phyloP scores from a whole-genome alignment of 2,329 filamentous ascomycete species.

The Colletotrichum sp. region DNA sequence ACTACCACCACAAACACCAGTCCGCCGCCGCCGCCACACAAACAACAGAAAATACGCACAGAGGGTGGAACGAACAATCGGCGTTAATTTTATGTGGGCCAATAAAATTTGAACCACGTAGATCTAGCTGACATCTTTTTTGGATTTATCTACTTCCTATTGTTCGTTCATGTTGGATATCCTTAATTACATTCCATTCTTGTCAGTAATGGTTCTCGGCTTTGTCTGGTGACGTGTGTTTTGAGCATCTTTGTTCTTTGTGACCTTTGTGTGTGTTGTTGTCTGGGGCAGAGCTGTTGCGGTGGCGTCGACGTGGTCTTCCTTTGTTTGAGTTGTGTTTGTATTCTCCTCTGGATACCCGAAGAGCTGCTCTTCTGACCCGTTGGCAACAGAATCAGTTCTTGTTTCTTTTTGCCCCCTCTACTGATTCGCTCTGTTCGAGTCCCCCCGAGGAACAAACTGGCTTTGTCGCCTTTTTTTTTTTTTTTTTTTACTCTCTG shows the following conservation, averaged over 20 bases:
- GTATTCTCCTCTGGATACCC: background rate
- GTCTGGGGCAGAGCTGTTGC: too few relatives aligned
- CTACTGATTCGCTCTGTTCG: background rate
- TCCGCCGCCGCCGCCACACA: background rate
- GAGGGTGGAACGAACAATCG: background rate
- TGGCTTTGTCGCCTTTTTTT: background rate
- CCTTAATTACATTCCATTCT: background rate
- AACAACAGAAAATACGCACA: background rate
- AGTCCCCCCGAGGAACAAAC: background rate
- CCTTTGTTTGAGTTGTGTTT: background rate
- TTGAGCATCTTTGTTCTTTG: too few relatives aligned
- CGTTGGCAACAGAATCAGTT: too few relatives aligned
- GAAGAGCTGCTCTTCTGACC: background rate
- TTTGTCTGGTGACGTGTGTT: too few relatives aligned
- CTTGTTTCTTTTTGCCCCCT: too few relatives aligned
- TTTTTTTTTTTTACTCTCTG: background rate
- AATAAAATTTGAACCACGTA: constrained; percentile 14
- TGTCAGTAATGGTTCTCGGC: background rate
- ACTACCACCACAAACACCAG: background rate
- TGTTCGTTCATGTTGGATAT: background rate
- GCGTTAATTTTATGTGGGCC: constrained; percentile 2
- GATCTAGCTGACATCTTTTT: background rate
- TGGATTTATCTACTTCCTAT: background rate
- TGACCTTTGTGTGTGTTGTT: background rate
- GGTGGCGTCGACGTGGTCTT: background rate